phyloP scores from a whole-genome alignment of 129 eudicot genomes.

The Pseudognaphalium luteoalbum region DNA sequence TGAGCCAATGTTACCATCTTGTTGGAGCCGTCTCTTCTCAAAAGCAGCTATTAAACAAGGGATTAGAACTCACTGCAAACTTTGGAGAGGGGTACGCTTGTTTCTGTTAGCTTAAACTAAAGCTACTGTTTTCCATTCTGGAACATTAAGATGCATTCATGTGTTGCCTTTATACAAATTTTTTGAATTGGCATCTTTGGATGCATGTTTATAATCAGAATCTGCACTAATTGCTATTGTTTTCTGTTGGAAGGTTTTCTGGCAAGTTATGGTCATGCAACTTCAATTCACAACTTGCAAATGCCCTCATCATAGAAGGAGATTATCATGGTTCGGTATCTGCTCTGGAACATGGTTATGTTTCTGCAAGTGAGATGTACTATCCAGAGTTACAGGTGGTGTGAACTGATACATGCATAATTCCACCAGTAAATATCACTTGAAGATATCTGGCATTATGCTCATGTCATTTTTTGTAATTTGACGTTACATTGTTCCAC shows the following conservation, averaged over 20 bases:
- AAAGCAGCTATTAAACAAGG: conserved; percentile 82
- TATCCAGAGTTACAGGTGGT: conserved; percentile 94
- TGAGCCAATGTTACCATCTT: conserved; percentile 97
- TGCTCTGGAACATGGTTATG: conserved; percentile 63
- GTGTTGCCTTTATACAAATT: conserved; percentile 2
- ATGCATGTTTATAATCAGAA: neutral
- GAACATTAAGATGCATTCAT: neutral
- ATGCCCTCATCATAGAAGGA: conserved; percentile 88
- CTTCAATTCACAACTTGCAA: conserved; percentile 96
- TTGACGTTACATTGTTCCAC: neutral
- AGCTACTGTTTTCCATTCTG: neutral
- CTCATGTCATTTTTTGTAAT: neutral
- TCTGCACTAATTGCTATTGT: conserved; percentile 22
- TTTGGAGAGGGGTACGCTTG: conserved; percentile 77
- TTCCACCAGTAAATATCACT: conserved; percentile 8
- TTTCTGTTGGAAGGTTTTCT: conserved; percentile 65
- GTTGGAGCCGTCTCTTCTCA: conserved; percentile 88
- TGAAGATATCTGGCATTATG: conserved; percentile 11
- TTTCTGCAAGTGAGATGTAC: conserved; percentile 71
- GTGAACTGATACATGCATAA: conserved; percentile 15
- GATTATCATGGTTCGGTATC: conserved; percentile 75
- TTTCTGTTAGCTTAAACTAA: conserved; percentile 11
- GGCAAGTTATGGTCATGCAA: conserved; percentile 95
- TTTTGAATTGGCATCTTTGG: neutral
- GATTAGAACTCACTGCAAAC: conserved; percentile 62